Evolutionary conservation across 2,329 filamentous ascomycete species (phyloP), one percentile per base, ranked within the genome.

Genomic region (Arachnomyces sp.): DNA sequence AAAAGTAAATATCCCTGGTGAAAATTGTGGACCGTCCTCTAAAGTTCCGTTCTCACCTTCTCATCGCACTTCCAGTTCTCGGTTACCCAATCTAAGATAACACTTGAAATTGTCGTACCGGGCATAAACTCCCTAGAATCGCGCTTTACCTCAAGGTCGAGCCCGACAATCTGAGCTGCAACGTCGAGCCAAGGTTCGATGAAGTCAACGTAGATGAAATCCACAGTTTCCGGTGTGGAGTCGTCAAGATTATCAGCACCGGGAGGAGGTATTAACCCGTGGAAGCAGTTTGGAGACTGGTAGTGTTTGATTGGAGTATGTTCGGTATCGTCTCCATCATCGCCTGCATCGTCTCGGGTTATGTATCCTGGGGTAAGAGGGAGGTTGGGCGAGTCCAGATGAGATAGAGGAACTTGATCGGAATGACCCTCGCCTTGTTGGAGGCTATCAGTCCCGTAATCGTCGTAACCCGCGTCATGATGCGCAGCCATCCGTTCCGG

Each of bases 201-300:
- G 59, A 95, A 98, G 58, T 94, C 88, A 43, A 94, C 77, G 57
- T 93, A 98, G 11, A 95, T 79, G 6, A 98, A 60, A 59, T 96
- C 90, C 1, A 98, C 87, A 1, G 64, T 81, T 38, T 83, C 76
- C 0, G 86, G 84, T 4, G 58, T 55, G 1, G 59, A 65, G 6
- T 57, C 48, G 14, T 58, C 48, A 13, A 7, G 43, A 45, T 28
- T 48, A 49, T 8, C 47, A 35, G 7, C 63, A 52, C 0, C 56
- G 45, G 2, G 17, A 14, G 35, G 12, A 17, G 80, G 73, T 51
- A 93, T 63, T 69, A 49, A 83, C 1, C 82, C 69, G 58, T 90
- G 82, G 42, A 98, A 77, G 58, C 81, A 86, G 60, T 95, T 95
- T 5, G 92, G 90, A 4, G 90, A 77, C 2, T 66, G 60, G 62